These are phyloP conservation scores for Xylaria sp. DNA, from an alignment of 2,329 filamentous ascomycete species.

Conservation along the genomic window DNA sequence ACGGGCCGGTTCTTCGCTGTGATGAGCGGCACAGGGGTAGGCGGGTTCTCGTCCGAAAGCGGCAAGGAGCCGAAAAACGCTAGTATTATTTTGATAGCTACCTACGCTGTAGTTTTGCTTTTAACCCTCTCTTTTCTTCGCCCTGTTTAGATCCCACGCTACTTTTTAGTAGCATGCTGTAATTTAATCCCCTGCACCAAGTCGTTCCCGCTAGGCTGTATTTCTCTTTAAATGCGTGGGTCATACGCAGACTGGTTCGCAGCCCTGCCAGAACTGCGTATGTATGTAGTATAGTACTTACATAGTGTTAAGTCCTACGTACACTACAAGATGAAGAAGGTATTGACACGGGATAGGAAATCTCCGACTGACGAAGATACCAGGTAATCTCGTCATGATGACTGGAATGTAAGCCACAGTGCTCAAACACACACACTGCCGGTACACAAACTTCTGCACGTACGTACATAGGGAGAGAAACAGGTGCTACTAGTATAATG, in stretches of 20 bases:
- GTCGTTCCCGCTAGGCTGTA: neutral
- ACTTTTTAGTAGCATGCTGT: slow-evolving; percentile 19
- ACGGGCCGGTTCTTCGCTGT: slow-evolving; percentile 12
- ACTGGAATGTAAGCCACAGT: neutral
- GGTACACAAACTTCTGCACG: slow-evolving; percentile 1
- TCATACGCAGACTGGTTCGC: slow-evolving; percentile 6
- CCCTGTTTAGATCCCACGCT: slow-evolving; percentile 1
- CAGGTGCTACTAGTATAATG: slow-evolving; percentile 4
- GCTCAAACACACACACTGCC: neutral
- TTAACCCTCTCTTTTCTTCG: neutral
- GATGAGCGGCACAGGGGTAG: slow-evolving; percentile 14
- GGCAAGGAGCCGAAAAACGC: slow-evolving; percentile 20
- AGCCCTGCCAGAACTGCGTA: slow-evolving; percentile 10
- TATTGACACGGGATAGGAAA: neutral
- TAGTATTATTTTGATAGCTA: slow-evolving; percentile 4
- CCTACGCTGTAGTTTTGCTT: too few species aligned
- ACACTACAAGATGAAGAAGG: neutral
- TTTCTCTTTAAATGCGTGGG: neutral
- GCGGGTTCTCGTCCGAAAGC: slow-evolving; percentile 28
- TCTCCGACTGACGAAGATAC: neutral
- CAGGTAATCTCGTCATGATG: neutral
- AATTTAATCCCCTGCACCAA: slow-evolving; percentile 27
- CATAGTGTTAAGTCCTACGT: neutral
- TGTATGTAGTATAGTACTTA: neutral
- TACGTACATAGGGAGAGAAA: slow-evolving; percentile 11